Base-by-base conservation (phyloP, 75 land plant species). In the Pinus tabuliformis region DNA sequence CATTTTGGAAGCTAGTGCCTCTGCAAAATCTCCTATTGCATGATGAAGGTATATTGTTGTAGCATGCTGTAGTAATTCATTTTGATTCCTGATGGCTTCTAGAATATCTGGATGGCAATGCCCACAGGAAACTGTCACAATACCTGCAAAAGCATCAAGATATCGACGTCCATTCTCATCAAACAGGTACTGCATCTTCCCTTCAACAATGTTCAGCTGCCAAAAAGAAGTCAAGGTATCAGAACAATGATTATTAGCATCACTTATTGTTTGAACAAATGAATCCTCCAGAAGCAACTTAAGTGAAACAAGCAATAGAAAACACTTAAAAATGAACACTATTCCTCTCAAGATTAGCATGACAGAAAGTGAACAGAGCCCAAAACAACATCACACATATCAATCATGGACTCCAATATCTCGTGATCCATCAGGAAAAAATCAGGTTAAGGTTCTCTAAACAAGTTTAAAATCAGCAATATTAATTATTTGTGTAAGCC, bases 101-200 rank as follows among this genome's bases (percentile, higher is more conserved):
- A 94, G 82, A 54, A 96, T 72, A 24, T 90, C 93, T 37, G 99
- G 99, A 74, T 96, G 99, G 65, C 99, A 90, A 76, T 96, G 99
- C 16, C 99, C 99, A 73, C 98, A 97, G 24, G 98, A 96, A 16
- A 96, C 98, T 15, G 98, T 96, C 26, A 96, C 99, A 70, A 96
- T 90, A 24, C 99, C 99, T 66, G 95, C 99, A 90, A 96, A 87
- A 12, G 91, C 94, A 82, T 94, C 99, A 30, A 94, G 86, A 72
- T 92, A 96, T 3, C 98, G 86, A 83, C 80, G 89, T 9, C 99
- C 99, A 79, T 59, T 82, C 80, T 96, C 99, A 83, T 96, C 99
- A 83, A 73, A 96, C 59, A 96, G 73, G 68, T 96, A 96, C 65
- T 96, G 99, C 99, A 94, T 96, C 75, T 95, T 94, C 62, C 99